Conservation (phyloP, 129 eudicot species). For the Lactuca sativa region DNA sequence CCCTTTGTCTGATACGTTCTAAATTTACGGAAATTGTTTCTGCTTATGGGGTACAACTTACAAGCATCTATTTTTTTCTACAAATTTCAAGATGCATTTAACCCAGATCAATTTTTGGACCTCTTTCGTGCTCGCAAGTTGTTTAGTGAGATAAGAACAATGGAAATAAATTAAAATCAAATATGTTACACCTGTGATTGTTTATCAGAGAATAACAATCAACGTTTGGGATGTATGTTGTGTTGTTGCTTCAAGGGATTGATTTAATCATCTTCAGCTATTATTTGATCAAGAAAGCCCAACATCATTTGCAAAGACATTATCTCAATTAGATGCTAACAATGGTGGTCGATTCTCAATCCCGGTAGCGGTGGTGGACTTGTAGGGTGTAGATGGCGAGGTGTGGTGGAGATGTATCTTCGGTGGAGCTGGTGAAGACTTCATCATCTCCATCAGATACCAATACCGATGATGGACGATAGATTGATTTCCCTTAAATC, state of each 20-base stretch:
- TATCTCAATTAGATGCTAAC: no score
- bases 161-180: conserved; percentile 6
- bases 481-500: no score
- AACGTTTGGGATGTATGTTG: conserved; percentile 25
- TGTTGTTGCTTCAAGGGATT: conserved; percentile 34
- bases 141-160: neutral
- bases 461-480: no score
- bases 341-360: no score
- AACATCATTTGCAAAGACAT: no score
- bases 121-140: conserved; percentile 8
- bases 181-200: neutral
- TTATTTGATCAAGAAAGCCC: neutral
- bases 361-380: no score
- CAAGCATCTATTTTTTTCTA: neutral
- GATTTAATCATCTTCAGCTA: conserved; percentile 10
- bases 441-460: no score
- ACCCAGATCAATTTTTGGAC: conserved; percentile 25
- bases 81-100: conserved; percentile 11
- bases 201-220: neutral
- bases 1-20: neutral
- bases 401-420: no score
- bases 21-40: conserved; percentile 8
- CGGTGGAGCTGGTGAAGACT: no score
- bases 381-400: no score
- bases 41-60: neutral